Evolutionary conservation across 73 alveolate genomes (phyloP).

Genomic region (Uronychia setigera): DNA sequence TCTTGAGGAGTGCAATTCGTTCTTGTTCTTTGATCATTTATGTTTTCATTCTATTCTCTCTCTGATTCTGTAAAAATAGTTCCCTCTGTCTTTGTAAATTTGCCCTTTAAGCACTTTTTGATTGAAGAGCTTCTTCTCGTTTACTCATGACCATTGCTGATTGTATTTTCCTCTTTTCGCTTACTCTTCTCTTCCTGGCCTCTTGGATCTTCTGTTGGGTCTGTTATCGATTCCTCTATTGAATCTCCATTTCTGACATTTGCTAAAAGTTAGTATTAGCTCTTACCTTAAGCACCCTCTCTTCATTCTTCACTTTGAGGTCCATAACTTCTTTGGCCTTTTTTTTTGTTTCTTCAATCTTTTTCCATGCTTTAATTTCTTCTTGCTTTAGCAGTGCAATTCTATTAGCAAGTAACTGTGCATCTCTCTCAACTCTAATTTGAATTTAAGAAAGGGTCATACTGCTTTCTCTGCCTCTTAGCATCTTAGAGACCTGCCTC

Average conservation of each 20-base stretch:
- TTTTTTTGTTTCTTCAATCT: conserved; percentile 49
- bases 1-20: conserved; percentile 13
- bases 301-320: conserved; percentile 26
- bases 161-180: neutral
- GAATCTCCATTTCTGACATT: neutral
- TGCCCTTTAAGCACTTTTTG: neutral
- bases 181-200: neutral
- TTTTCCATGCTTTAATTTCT: conserved; percentile 53
- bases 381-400: conserved; percentile 31
- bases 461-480: neutral
- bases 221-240: neutral
- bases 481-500: neutral
- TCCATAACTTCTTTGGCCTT: conserved; percentile 46
- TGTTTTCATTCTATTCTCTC: neutral
- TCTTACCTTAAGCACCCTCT: neutral
- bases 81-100: neutral
- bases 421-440: conserved; percentile 13
- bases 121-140: neutral
- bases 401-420: conserved; percentile 29
- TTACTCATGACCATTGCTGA: neutral
- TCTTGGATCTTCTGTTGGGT: neutral
- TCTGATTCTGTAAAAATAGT: neutral
- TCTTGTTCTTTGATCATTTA: conserved; percentile 5
- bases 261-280: neutral
- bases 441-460: too few species aligned